Percentiles rank a stretch among this genome's conserved stretches.
These are phyloP conservation scores for Cercospora sp. DNA, from an alignment of 2,329 filamentous ascomycete genomes.

Conservation along the genomic window DNA sequence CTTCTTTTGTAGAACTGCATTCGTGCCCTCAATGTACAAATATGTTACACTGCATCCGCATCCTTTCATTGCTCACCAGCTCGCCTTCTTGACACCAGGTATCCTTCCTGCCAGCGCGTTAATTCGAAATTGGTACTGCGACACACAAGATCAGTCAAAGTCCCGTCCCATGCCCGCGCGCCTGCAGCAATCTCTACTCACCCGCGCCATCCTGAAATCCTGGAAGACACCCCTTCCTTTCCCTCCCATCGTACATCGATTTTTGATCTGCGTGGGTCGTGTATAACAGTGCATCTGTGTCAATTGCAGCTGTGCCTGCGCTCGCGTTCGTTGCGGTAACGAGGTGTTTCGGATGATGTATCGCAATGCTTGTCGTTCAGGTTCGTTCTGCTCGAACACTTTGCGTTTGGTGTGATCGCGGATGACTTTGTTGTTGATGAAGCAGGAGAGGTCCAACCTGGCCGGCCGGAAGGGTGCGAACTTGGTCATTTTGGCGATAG, in stretches of 20 bases:
- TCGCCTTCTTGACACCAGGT: conserved; percentile 92
- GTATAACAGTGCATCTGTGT: conserved; percentile 97
- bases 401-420: conserved; percentile 97
- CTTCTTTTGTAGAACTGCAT: neutral
- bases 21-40: neutral
- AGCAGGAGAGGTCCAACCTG: conserved; percentile 85
- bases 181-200: conserved; percentile 51
- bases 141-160: conserved; percentile 9
- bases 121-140: conserved; percentile 86
- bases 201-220: conserved; percentile 88
- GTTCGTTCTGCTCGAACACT: conserved; percentile 81
- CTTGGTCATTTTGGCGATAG: conserved; percentile 50
- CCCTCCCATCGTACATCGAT: conserved; percentile 89
- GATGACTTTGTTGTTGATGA: conserved; percentile 80
- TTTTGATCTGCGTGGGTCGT: conserved; percentile 86
- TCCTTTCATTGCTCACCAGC: conserved; percentile 64
- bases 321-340: conserved; percentile 76
- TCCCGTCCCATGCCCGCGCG: conserved; percentile 25
- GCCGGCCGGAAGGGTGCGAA: conserved; percentile 68
- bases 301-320: conserved; percentile 89
- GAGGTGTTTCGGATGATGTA: conserved; percentile 94
- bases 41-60: neutral
- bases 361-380: conserved; percentile 77
- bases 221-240: conserved; percentile 85
- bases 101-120: conserved; percentile 82